Percentiles rank a stretch among this genome's conserved stretches.
These are phyloP conservation scores for Penicillium sp. DNA, from an alignment of 2,329 filamentous ascomycete genomes.

Conservation along the genomic window DNA sequence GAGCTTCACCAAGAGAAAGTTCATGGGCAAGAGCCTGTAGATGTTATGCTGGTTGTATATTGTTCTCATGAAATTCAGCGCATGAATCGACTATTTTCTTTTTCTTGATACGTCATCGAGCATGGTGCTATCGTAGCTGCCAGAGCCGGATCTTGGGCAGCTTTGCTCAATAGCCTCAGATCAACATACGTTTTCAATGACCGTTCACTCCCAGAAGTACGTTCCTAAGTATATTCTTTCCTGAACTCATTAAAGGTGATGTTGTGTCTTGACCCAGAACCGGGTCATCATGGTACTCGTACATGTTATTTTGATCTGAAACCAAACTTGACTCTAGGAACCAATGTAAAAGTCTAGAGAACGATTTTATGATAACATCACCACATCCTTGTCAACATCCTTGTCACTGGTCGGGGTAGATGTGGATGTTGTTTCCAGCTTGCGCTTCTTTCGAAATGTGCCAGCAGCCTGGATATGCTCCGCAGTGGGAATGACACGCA, in stretches of 20 bases:
- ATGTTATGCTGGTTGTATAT: conserved; percentile 25
- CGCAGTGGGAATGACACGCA: conserved; percentile 74
- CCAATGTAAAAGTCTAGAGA: background rate
- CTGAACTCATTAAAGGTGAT: background rate
- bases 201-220: background rate
- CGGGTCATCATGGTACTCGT: conserved; percentile 17
- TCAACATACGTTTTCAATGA: background rate
- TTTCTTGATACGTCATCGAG: conserved; percentile 11
- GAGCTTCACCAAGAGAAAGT: conserved; percentile 98
- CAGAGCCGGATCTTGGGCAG: conserved; percentile 10
- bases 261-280: background rate
- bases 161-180: background rate
- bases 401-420: conserved; percentile 25
- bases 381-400: conserved; percentile 32
- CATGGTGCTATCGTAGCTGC: conserved; percentile 8
- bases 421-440: conserved; percentile 44
- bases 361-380: conserved; percentile 27
- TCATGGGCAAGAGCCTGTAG: conserved; percentile 92
- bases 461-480: conserved; percentile 81
- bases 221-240: background rate
- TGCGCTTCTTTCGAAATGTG: conserved; percentile 65
- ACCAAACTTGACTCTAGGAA: conserved; percentile 1
- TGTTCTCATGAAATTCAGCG: conserved; percentile 29
- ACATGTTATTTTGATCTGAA: conserved; percentile 6
- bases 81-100: conserved; percentile 21